Conservation (phyloP, 306 rosid genomes). For the Cucurbita argyrosperma region DNA sequence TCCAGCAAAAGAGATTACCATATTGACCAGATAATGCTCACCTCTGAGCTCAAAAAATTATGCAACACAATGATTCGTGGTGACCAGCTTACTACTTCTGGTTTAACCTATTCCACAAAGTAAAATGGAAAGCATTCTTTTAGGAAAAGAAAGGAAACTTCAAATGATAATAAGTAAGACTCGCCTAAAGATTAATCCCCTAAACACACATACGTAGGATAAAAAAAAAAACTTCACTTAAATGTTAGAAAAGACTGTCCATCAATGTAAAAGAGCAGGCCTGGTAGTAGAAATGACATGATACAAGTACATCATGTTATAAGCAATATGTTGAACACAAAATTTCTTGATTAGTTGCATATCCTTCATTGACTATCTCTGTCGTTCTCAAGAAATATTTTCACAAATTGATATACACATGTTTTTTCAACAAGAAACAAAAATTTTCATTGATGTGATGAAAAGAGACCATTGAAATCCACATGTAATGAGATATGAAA, state of each 20-base stretch:
- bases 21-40: constrained; percentile 11
- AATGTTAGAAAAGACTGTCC: not conserved
- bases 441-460: no score
- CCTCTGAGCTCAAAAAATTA: constrained; percentile 80
- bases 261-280: not conserved
- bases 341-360: not conserved
- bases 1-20: not conserved
- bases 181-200: not conserved
- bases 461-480: no score
- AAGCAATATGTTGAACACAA: not conserved
- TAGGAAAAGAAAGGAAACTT: not conserved
- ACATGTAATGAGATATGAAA: no score
- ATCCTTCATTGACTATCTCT: not conserved
- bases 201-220: not conserved
- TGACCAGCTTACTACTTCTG: constrained; percentile 86
- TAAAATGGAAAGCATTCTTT: constrained; percentile 1
- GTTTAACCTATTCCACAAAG: constrained; percentile 49
- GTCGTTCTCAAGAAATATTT: not conserved
- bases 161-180: not conserved
- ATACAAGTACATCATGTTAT: not conserved
- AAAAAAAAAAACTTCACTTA: not conserved
- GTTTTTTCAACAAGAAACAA: no score
- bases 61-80: constrained; percentile 81
- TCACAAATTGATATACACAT: no score
- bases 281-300: not conserved